Evolutionary conservation across 2,329 filamentous ascomycete genomes (phyloP), one percentile per base, ranked within the genome.

Genomic region (Blastomyces gilchristii): DNA sequence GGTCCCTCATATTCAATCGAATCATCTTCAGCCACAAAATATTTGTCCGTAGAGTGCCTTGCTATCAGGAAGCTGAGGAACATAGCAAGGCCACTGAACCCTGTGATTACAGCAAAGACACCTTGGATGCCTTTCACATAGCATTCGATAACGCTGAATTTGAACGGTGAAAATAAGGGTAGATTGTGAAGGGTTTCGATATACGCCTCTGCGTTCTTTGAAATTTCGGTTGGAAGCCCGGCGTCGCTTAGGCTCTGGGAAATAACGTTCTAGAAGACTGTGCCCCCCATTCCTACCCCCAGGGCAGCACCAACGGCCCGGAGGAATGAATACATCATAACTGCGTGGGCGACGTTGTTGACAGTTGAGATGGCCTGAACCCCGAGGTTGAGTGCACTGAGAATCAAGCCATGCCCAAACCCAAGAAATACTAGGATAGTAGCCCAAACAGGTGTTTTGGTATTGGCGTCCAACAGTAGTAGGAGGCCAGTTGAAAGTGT

Each of bases 401-500:
- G 60, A 28, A 61, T 31, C 9, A 61, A 45, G 18, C 60, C 60
- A 16, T 61, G 60, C 37, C 47, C 47, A 39, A 61, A 14, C 7
- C 60, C 60, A n/a, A 61, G 43, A 16, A 61, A 12, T 43, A 61
- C 11, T 14, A 61, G 47, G 50, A 54, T 7, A 2, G 49, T 43
- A 52, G 60, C 49, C 81, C 85, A 87, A 22, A 75, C 73, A 0
- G 77, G 73, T 1, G 82, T 79, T 1, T 77, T 76, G 0, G 84
- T 86, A 6, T 80, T 49, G 22, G 34, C 61, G 11, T 70, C 68
- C 41, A 74, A 69, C 22, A 73, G 66, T 31, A 68, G 69, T 49
- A 75, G 65, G 12, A 76, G 3, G 81, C 87, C 87, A 8, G 81
- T 75, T 2, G 86, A 85, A 1, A 85, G 67, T 0, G 82, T 85